Evolutionary conservation across 148 eudicot species (phyloP), one percentile per base, ranked within the genome.

Genomic region (Rhododendron ferrugineum): DNA sequence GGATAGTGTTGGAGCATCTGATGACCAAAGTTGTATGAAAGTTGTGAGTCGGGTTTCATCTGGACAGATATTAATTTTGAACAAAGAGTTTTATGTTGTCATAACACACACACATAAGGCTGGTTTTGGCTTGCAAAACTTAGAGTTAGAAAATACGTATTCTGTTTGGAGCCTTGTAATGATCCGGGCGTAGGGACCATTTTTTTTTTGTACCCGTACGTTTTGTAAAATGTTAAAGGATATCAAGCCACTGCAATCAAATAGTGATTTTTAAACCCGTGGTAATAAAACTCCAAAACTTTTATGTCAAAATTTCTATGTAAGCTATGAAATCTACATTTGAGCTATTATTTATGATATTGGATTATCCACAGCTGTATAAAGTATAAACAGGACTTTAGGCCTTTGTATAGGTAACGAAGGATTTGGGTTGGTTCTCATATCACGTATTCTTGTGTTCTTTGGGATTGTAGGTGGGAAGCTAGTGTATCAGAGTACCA

Each of bases 401-500:
- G 18, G 1, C 37, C 32, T 70, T 70, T 30, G 75, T 30, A 1
- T 70, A 4, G 37, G 37, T 20, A 30, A 70, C 18, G 14, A 0
- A 30, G 20, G 40, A 15, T 30, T 70, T 14, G 20, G 20, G 6
- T 70, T 70, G 32, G 75, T 64, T 75, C 78, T 68, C 2, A 46
- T 72, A 23, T 30, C 14, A 16, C 54, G 22, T 36, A 36, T 88
- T 40, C 44, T 40, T 44, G 30, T 56, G 54, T 47, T 46, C 82
- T 40, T 82, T 62, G 36, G 78, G 15, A 84, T 9, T 77, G 6
- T 78, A 93, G 94, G 95, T 73, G 95, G 97, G 23, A 90, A 83
- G 85, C 83, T 91, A n/a, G 93, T 93, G 54, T 93, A 91, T 85
- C 97, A 94, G 91, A 91, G 86, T 42, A 93, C 95, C 3, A 94